Base-by-base conservation (phyloP, 768 basidiomycete species). In the Lactarius quietus region DNA sequence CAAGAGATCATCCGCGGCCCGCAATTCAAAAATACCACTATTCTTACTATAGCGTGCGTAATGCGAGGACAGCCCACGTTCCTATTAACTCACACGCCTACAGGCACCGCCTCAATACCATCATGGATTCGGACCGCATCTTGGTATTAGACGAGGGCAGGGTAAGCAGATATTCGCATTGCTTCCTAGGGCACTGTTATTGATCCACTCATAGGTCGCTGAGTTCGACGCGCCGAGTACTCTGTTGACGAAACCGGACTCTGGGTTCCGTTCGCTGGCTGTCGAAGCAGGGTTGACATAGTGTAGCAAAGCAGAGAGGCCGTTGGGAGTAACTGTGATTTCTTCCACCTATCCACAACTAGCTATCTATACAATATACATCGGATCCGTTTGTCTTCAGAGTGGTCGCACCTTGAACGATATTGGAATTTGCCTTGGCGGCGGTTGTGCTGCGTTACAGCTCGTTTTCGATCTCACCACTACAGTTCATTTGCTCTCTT, bases 1-100 rank as follows among this genome's bases (percentile, higher is more conserved):
- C 94, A 97, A 78, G 86, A 87, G 14, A 93, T 94, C 67, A 90
- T 96, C 54, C 83, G 86, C 31, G 92, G 93, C 8, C 83, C 87
- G 5, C 83, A 88, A 35, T 96, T 95, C 72, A 76, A 81, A 3
- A 77, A 88, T 64, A 87, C 90, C 17, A 95, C 93, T 14, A 93
- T 94, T 63, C 75, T 96, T 59, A 94, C 92, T 17, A 93, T 94
- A 71, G 92, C 92, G 86, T 92, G 77, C 71, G 85, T 81, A 57
- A 62, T 20, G 39, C 23, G n/a, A 52, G 17, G 36, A n/a, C 26
- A 36, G 66, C 68, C 23, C 57, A n/a, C 33, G 14, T 12, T 59
- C 38, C 26, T 29, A 14, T 62, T 54, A 52, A 20, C 63, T 53
- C 31, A 55, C 41, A 15, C 14, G 14, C 17, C 54, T 15, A 48